Base-by-base conservation (phyloP, 78 protist species). In the Tieghemostelium lacteum region DNA sequence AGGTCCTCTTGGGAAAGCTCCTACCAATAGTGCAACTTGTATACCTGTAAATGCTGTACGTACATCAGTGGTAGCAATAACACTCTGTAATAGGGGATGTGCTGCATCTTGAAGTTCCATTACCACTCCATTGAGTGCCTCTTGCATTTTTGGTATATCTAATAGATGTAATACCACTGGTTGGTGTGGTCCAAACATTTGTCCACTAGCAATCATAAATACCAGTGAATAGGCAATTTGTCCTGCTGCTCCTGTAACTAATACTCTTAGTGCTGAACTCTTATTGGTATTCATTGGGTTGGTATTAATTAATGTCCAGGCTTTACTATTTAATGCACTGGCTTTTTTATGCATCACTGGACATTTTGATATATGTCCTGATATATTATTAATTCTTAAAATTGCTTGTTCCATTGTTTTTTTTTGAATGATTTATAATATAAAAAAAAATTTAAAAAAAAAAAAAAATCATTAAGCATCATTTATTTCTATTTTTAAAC, bases 231-330 rank as follows among this genome's bases (percentile, higher is more conserved):
- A 97, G 6, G 96, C 95, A 29, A 97, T 96, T 67, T 96, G 97
- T 12, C 99, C 99, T 14, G 99, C 99, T 16, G 98, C 99, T 37
- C 99, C 99, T 50, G 98, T 97, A 26, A 97, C 92, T 26, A 62
- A 31, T 1, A 97, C 98, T 45, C 80, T 54, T 22, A 92, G 17
- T 42, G 95, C 93, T 24, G 36, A 22, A 1, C 26, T 17, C 24
- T 7, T 55, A 1, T 2, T 12, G 0, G 5, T 19, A n/a, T n/a
- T n/a, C 29, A 10, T 22, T 55, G 93, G 64, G 17, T 50, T 16
- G 29, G 67, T 62, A 39, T 71, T 86, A 8, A 86, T 33, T 4
- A 66, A 28, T 22, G 67, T 33, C 93, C 93, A 86, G 10, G 93
- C 85, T n/a, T 40, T 49, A 3, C 49, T 20, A 28, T 37, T 75